Evolutionary conservation across 768 basidiomycete species (phyloP).

Genomic region (Russula ochroleuca): DNA sequence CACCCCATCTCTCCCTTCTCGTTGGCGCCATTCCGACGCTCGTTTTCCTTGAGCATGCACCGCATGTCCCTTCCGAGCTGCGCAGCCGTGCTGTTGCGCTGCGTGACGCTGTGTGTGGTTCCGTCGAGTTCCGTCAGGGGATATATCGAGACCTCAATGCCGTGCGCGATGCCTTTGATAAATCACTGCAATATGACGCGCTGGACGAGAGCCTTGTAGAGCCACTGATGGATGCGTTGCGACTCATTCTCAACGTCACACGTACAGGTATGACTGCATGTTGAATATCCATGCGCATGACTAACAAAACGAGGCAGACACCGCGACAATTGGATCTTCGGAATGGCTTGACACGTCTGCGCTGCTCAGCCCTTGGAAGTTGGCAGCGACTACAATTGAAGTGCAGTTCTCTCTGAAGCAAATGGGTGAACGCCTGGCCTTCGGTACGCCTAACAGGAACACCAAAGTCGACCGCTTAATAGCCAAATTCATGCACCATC

Average conservation of each 20-base stretch:
- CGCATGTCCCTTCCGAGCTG: constrained; percentile 46
- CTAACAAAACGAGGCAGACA: constrained; percentile 11
- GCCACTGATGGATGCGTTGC: constrained; percentile 60
- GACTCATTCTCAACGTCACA: constrained; percentile 60
- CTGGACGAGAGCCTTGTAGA: constrained; percentile 52
- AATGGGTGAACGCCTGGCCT: constrained; percentile 61
- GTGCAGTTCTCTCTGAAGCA: constrained; percentile 73
- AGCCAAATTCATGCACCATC: constrained; percentile 63
- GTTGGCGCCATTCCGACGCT: constrained; percentile 63
- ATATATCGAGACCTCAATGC: constrained; percentile 72
- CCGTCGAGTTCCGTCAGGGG: constrained; percentile 66
- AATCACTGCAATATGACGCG: constrained; percentile 47
- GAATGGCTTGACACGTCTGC: constrained; percentile 61
- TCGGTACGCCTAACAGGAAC: constrained; percentile 55
- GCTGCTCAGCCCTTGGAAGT: constrained; percentile 77
- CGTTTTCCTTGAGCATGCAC: constrained; percentile 65
- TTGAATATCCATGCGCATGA: background rate
- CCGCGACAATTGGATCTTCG: constrained; percentile 46
- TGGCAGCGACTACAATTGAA: constrained; percentile 75
- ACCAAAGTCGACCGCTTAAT: constrained; percentile 63
- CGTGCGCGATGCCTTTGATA: constrained; percentile 65
- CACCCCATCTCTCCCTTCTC: constrained; percentile 60
- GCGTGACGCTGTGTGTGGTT: constrained; percentile 55
- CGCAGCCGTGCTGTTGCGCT: constrained; percentile 48
- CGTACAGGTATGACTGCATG: constrained; percentile 44